phyloP scores from a whole-genome alignment of 164 flowering plant genomes.

The Aristolochia fimbriata region DNA sequence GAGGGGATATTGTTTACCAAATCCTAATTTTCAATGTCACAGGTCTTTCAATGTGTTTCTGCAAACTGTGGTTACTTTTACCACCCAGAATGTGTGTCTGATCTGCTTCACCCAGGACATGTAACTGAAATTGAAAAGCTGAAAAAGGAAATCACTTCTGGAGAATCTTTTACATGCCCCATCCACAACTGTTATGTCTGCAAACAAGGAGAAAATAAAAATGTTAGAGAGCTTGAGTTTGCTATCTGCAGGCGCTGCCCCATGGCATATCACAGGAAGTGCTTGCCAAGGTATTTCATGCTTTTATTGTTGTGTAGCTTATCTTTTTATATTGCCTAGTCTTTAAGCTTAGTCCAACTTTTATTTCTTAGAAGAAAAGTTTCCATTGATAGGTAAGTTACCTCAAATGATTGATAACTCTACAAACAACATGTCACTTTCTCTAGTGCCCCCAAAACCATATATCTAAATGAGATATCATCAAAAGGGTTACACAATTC shows the following conservation, averaged over 20 bases:
- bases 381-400: too few species aligned
- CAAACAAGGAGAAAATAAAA: slow-evolving; percentile 44
- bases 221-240: slow-evolving; percentile 41
- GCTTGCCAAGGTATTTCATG: slow-evolving; percentile 66
- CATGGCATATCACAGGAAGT: slow-evolving; percentile 72
- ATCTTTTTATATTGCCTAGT: too few species aligned
- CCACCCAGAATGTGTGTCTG: slow-evolving; percentile 69
- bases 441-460: too few species aligned
- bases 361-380: too few species aligned
- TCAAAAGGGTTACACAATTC: too few species aligned
- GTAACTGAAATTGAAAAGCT: slow-evolving; percentile 30
- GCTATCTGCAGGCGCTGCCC: slow-evolving; percentile 93
- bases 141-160: slow-evolving; percentile 35
- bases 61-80: slow-evolving; percentile 79
- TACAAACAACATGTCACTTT: too few species aligned
- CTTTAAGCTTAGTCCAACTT: too few species aligned
- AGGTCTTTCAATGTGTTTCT: slow-evolving; percentile 65
- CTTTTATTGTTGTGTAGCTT: too few species aligned
- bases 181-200: slow-evolving; percentile 58
- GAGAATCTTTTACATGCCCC: slow-evolving; percentile 68
- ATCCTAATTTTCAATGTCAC: too few species aligned
- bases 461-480: too few species aligned
- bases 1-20: too few species aligned
- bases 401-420: too few species aligned
- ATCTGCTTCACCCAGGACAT: slow-evolving; percentile 30